A percentile compares a stretch with the other conserved stretches of the same genome.
Evolutionary conservation across 805 yeast species (phyloP).

Genomic region (Candida jianshihensis): DNA sequence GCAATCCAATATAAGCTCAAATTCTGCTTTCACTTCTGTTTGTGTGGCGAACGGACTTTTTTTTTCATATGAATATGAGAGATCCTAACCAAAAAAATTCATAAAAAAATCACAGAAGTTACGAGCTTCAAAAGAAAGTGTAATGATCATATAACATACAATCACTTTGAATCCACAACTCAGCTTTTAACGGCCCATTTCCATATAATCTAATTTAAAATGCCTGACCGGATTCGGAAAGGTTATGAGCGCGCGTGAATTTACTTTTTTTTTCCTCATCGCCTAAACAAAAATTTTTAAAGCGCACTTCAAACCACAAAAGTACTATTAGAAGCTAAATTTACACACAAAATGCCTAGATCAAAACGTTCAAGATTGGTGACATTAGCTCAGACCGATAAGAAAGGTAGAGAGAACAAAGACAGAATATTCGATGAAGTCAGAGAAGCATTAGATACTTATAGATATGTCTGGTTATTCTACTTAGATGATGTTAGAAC

Average conservation of each 20-base stretch:
- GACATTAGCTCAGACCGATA: conserved; percentile 92
- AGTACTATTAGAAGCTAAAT: background rate
- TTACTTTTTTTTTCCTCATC: conserved; percentile 4
- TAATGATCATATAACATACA: too few species aligned
- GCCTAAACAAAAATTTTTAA: conserved; percentile 1
- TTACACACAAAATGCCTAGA: conserved; percentile 66
- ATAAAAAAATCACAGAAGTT: too few species aligned
- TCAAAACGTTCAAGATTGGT: conserved; percentile 95
- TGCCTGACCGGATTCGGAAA: too few species aligned
- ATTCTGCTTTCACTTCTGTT: too few species aligned
- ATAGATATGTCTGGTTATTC: conserved; percentile 77
- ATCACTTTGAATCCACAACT: too few species aligned
- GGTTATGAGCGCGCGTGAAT: background rate
- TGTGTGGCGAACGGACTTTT: too few species aligned
- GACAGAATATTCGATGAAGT: conserved; percentile 87
- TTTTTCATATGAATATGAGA: too few species aligned
- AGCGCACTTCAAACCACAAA: background rate
- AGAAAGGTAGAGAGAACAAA: conserved; percentile 90
- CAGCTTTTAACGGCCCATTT: too few species aligned
- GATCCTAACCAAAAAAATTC: too few species aligned
- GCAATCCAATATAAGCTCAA: too few species aligned
- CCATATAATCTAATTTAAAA: too few species aligned
- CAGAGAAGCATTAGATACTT: conserved; percentile 71
- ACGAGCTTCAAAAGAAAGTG: too few species aligned
- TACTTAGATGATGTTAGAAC: conserved; percentile 90